Evolutionary conservation across 139 green algal genomes (phyloP).

Genomic region (Mesotaenium endlicherianum): DNA sequence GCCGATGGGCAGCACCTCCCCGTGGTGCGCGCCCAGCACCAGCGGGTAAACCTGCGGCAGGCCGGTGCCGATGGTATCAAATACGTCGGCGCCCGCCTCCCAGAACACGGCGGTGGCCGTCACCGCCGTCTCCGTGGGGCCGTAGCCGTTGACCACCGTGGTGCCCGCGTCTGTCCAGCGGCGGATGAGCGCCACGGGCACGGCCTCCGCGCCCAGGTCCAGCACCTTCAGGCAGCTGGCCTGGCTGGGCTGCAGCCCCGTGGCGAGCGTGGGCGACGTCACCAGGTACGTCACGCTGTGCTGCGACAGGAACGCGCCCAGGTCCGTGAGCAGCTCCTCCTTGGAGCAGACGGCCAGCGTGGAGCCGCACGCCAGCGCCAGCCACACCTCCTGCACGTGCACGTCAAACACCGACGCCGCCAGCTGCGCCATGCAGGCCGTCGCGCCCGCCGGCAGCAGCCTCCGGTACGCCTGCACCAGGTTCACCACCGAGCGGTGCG

Average conservation of each 20-base stretch:
- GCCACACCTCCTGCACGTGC: neutral
- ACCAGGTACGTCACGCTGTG: neutral
- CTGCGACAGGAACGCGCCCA: neutral
- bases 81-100: neutral
- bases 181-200: neutral
- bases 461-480: neutral
- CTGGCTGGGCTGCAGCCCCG: neutral
- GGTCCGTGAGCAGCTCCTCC: neutral
- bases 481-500: neutral
- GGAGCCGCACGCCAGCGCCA: neutral
- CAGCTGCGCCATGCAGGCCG: neutral
- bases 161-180: neutral
- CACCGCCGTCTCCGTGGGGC: neutral
- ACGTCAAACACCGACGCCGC: neutral
- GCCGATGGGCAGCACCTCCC: slow-evolving; percentile 7
- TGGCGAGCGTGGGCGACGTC: neutral
- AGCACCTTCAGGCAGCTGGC: neutral
- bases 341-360: neutral
- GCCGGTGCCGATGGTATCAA: neutral
- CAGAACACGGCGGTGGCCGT: neutral
- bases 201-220: neutral
- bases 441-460: neutral
- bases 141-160: neutral
- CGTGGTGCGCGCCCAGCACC: neutral
- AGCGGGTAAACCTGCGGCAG: slow-evolving; percentile 1